Base-by-base conservation (phyloP, 2,329 filamentous ascomycete species). In the Pseudopyricularia javanii region DNA sequence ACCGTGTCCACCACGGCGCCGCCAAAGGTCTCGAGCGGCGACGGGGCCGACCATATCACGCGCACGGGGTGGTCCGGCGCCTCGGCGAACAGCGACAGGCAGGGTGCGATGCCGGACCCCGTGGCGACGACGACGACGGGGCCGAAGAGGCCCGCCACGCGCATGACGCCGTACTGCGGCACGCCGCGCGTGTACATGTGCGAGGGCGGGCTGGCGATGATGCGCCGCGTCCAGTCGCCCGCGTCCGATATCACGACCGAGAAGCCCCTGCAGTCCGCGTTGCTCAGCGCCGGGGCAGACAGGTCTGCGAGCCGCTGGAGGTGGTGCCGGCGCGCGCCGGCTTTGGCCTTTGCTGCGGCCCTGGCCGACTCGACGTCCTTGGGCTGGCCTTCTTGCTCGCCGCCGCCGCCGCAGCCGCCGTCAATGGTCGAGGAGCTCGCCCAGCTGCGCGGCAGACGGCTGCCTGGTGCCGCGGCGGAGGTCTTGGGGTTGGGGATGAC, bases 91-190 rank as follows among this genome's bases (percentile, higher is more conserved):
- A 83, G 73, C 1, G 78, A 78, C 32, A 83, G 66, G 54, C 76
- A 79, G 0, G 81, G 81, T 0, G 79, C 80, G 54, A 85, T 83
- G 3, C 81, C 81, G 0, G 79, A 82, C 1, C 82, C 82, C 0
- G 81, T 85, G 2, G 78, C 77, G 2, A 85, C 76, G 50, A 85
- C 64, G 35, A 85, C 67, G 54, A 83, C 68, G 14, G 69, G 70
- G 47, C 66, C 66, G 66, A 83, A 84, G 30, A 85, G 68, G 7
- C 72, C 69, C 54, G 79, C 74, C 30, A 80, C 69, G 55, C 79
- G 75, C 20, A 80, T 72, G 34, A 84, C 78, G 47, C 80, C 80
- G 53, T 72, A 74, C 8, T 75, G 71, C 3, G 80, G 78, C 1
- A 79, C 71, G 1, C 80, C 80, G n/a, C 79, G 74, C 50, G 76